These are phyloP conservation scores for Piper betle DNA, from an alignment of 164 flowering plant genomes.

Conservation along the genomic window DNA sequence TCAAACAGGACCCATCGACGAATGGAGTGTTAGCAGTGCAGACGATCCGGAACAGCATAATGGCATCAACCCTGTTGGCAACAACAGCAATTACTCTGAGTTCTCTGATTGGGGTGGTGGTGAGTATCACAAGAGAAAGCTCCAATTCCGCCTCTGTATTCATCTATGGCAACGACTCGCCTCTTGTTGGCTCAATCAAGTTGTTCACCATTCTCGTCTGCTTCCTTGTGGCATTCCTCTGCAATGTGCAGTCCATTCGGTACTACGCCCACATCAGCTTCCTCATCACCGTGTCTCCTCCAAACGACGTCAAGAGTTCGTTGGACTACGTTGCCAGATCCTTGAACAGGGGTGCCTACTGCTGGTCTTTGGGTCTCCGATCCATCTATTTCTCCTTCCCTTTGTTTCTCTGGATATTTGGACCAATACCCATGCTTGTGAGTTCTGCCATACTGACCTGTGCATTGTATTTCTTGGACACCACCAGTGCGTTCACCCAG, in stretches of 20 bases:
- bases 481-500: slow-evolving; percentile 27
- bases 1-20: slow-evolving; percentile 56
- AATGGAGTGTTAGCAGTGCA: slow-evolving; percentile 76
- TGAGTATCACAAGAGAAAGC: slow-evolving; percentile 34
- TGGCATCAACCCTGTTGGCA: slow-evolving; percentile 79
- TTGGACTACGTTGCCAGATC: slow-evolving; percentile 42
- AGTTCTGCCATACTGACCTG: slow-evolving; percentile 38
- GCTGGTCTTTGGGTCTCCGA: slow-evolving; percentile 78
- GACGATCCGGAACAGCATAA: slow-evolving; percentile 77
- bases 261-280: slow-evolving; percentile 79
- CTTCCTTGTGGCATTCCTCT: slow-evolving; percentile 68
- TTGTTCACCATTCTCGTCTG: slow-evolving; percentile 54
- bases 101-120: slow-evolving; percentile 58
- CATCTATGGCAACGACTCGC: slow-evolving; percentile 38
- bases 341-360: slow-evolving; percentile 52
- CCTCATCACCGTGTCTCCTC: slow-evolving; percentile 40
- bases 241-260: slow-evolving; percentile 70
- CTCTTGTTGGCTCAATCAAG: slow-evolving; percentile 34
- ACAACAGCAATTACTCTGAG: slow-evolving; percentile 73
- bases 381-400: slow-evolving; percentile 44
- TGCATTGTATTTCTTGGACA: slow-evolving; percentile 64
- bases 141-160: slow-evolving; percentile 17
- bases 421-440: slow-evolving; percentile 35
- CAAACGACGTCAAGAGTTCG: slow-evolving; percentile 19
- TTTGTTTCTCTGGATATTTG: slow-evolving; percentile 20